A percentile compares a stretch with the other conserved stretches of the same genome.
These are phyloP conservation scores for Tephrocybe sp. DNA, from an alignment of 768 basidiomycete species.

Conservation along the genomic window DNA sequence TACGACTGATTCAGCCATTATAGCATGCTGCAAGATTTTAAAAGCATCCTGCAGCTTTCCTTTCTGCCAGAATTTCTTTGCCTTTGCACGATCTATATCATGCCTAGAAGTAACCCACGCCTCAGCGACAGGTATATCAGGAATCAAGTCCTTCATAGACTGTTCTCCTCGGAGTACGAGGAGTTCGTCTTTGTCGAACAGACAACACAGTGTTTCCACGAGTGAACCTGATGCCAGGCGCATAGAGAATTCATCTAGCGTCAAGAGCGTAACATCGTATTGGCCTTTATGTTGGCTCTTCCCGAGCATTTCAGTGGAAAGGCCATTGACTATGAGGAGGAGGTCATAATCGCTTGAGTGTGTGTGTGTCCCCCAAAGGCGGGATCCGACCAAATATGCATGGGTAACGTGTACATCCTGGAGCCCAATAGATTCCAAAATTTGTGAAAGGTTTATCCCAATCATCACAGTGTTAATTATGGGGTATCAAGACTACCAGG, in stretches of 20 bases:
- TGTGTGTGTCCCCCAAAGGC: slow-evolving; percentile 21
- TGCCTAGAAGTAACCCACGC: slow-evolving; percentile 15
- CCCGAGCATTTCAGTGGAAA: neutral
- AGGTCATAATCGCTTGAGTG: slow-evolving; percentile 20
- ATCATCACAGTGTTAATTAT: neutral
- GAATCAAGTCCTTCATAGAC: slow-evolving; percentile 6
- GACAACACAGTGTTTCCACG: slow-evolving; percentile 22
- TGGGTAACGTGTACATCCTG: neutral
- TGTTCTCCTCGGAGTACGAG: slow-evolving; percentile 6
- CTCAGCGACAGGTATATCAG: slow-evolving; percentile 4
- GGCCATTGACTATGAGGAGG: slow-evolving; percentile 15
- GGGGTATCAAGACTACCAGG: neutral
- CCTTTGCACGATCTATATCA: slow-evolving; percentile 18
- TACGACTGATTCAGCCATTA: slow-evolving; percentile 15
- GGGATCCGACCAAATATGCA: slow-evolving; percentile 18
- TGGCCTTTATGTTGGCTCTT: slow-evolving; percentile 22
- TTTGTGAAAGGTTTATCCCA: neutral
- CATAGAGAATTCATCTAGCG: slow-evolving; percentile 15
- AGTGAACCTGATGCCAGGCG: slow-evolving; percentile 17
- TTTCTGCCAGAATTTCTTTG: slow-evolving; percentile 22
- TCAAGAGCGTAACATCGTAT: slow-evolving; percentile 21
- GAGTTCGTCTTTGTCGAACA: slow-evolving; percentile 14
- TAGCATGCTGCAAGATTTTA: slow-evolving; percentile 21
- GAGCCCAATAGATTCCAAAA: slow-evolving; percentile 4
- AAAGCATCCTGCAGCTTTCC: slow-evolving; percentile 16